Evolutionary conservation across 164 flowering plant species (phyloP), one percentile per base, ranked within the genome.

Genomic region (Piper betle): DNA sequence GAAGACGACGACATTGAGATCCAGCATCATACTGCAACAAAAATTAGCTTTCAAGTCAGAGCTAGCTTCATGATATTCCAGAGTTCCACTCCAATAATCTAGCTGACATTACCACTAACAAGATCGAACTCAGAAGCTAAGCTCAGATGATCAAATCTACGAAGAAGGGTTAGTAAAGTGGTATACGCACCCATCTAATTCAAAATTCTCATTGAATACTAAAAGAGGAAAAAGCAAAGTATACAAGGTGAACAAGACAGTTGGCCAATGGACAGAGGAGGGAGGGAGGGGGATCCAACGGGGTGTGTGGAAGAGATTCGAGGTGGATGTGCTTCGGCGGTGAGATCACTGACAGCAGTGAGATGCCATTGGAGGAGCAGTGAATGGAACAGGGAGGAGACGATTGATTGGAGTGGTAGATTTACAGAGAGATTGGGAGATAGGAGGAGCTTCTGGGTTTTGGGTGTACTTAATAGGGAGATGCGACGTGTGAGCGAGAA

Each of bases 1-100:
- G 10, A 42, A 40, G 11, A 62, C 73, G 10, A 42, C 48, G 11
- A 67, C 65, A 60, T 68, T 74, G 60, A 80, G 83, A 79, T 77
- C 84, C 72, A 80, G 57, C 81, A 80, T 79, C 43, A 16, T 25
- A 5, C 15, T 17, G 37, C 54, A 56, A 48, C 43, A 10, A 10
- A 38, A 38, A 18, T 13, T 25, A 25, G 10, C 54, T 37, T 2
- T n/a, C 11, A 16, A 46, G 5, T 4, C 13, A 38, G 41, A 19
- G 33, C 16, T 38, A 38, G 12, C 37, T 17, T 6, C 6, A 3
- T 42, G 38, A 61, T 40, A 18, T 59, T 62, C 53, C 19, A 53
- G 59, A 55, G 53, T 53, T 62, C 62, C 58, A 62, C 37, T 53
- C 60, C 60, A 53, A 46, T 65, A 62, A 54, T 62, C 3, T 12